Evolutionary conservation across 2,329 filamentous ascomycete genomes (phyloP).

Genomic region (Fusarium solani-melongenae): DNA sequence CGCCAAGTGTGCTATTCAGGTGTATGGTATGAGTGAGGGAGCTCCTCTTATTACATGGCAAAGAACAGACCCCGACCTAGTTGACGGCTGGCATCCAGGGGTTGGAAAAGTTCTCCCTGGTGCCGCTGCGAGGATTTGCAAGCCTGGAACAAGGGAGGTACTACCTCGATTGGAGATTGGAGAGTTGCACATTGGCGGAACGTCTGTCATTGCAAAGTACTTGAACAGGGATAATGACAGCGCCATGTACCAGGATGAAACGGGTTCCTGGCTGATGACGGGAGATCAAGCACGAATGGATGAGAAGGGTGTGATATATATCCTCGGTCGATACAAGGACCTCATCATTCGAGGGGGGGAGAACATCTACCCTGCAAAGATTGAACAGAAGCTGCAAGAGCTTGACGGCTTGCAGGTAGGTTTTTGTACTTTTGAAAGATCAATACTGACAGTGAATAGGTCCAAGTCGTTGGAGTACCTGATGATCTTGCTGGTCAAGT

Average conservation of each 20-base stretch:
- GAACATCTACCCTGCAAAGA: constrained; percentile 54
- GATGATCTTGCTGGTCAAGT: constrained; percentile 60
- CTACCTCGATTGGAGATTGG: constrained; percentile 49
- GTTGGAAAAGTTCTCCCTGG: constrained; percentile 56
- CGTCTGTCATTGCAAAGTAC: constrained; percentile 50
- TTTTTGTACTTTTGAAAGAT: background rate
- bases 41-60: constrained; percentile 55
- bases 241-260: constrained; percentile 50
- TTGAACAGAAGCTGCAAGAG: constrained; percentile 51
- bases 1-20: constrained; percentile 48
- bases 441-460: constrained; percentile 35
- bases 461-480: constrained; percentile 55
- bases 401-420: constrained; percentile 47
- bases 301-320: constrained; percentile 50
- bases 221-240: constrained; percentile 40
- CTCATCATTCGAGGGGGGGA: constrained; percentile 59
- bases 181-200: constrained; percentile 54
- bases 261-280: constrained; percentile 51
- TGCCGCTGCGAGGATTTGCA: constrained; percentile 52
- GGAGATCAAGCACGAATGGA: constrained; percentile 56
- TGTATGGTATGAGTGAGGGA: constrained; percentile 60
- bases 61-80: constrained; percentile 44
- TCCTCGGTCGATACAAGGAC: constrained; percentile 58
- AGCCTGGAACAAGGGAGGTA: constrained; percentile 43
- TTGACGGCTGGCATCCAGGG: constrained; percentile 51